phyloP scores from a whole-genome alignment of 768 basidiomycete species.

The Botryobasidium botryosum region DNA sequence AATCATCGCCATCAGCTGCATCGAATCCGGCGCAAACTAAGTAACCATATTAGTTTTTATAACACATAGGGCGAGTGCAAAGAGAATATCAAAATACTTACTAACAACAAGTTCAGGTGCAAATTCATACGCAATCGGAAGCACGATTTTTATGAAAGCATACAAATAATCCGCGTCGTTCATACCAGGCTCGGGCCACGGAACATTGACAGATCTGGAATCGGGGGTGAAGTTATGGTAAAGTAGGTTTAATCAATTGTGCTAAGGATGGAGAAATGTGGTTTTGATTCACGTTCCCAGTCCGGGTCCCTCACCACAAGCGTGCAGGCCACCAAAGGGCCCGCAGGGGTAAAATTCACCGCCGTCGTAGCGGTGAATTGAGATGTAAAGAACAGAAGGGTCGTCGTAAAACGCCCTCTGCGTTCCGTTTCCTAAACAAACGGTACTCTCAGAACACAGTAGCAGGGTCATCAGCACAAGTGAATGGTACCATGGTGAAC shows the following conservation, averaged over 20 bases:
- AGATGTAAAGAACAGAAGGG: conserved; percentile 80
- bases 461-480: too few species aligned
- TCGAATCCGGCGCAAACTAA: conserved; percentile 97
- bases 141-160: conserved; percentile 87
- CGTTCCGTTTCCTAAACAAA: conserved; percentile 75
- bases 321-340: conserved; percentile 72
- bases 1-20: conserved; percentile 80
- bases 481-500: conserved; percentile 87
- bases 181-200: conserved; percentile 82
- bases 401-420: conserved; percentile 93
- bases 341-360: conserved; percentile 89
- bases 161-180: conserved; percentile 91
- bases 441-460: not conserved
- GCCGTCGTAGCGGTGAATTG: conserved; percentile 85
- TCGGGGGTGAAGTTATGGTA: too few species aligned
- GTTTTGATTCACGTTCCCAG: conserved; percentile 55
- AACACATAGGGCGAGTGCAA: too few species aligned
- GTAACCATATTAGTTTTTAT: not conserved
- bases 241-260: conserved; percentile 3
- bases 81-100: too few species aligned
- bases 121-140: conserved; percentile 97
- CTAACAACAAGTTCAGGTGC: conserved; percentile 91
- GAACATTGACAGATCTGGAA: conserved; percentile 80
- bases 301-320: conserved; percentile 70
- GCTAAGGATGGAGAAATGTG: not conserved